These are phyloP conservation scores for Epichloe hybrida DNA, from an alignment of 2,329 filamentous ascomycete species.

Conservation along the genomic window DNA sequence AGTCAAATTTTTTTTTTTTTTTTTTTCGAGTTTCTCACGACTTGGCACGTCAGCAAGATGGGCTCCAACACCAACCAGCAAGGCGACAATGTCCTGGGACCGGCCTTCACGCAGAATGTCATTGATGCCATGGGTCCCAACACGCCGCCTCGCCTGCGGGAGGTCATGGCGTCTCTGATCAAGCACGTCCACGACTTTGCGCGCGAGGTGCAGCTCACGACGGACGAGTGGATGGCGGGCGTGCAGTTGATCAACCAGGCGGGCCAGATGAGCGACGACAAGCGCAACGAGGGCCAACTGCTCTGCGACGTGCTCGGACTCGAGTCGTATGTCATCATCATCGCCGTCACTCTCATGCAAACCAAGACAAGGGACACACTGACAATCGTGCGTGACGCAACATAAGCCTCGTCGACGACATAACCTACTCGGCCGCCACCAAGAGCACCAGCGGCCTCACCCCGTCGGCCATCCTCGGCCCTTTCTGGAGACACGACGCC, in stretches of 20 bases:
- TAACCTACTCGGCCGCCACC: slow-evolving; percentile 50
- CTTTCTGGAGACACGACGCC: slow-evolving; percentile 72
- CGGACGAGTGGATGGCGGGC: slow-evolving; percentile 67
- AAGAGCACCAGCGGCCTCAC: slow-evolving; percentile 38
- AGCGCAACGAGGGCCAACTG: slow-evolving; percentile 61
- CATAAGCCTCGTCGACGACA: slow-evolving; percentile 56
- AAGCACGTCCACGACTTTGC: slow-evolving; percentile 70
- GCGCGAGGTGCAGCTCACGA: slow-evolving; percentile 63
- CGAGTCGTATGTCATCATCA: slow-evolving; percentile 37
- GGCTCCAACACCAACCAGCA: background rate
- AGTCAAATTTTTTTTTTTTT: background rate
- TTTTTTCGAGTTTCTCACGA: too few species aligned
- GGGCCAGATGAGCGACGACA: slow-evolving; percentile 54
- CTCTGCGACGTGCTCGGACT: slow-evolving; percentile 62
- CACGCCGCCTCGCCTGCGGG: slow-evolving; percentile 51
- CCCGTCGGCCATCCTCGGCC: slow-evolving; percentile 67
- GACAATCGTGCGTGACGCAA: too few species aligned
- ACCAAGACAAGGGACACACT: too few species aligned
- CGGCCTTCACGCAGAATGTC: slow-evolving; percentile 57
- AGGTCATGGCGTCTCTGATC: slow-evolving; percentile 55
- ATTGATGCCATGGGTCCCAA: slow-evolving; percentile 62
- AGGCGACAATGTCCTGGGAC: slow-evolving; percentile 15
- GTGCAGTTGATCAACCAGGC: slow-evolving; percentile 46
- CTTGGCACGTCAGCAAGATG: background rate
- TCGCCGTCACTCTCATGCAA: too few species aligned